Evolutionary conservation across 495 filamentous ascomycete genomes (phyloP).

Genomic region (Bombardia bombarda): DNA sequence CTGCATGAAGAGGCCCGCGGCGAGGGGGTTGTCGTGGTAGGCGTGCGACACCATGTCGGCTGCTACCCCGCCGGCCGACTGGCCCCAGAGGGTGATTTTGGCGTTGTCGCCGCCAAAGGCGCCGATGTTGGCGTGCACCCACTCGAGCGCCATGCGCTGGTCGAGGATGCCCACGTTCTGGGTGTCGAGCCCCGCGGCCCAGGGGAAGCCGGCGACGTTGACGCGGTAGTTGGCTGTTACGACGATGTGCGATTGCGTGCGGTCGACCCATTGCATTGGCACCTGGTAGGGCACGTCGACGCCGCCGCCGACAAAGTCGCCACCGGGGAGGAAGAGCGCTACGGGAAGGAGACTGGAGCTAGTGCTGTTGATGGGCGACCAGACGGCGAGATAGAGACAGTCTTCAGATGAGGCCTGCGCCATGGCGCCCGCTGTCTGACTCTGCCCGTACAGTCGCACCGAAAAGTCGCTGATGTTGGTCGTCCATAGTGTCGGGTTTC

Average conservation of each 20-base stretch:
- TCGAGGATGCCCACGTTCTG: constrained; percentile 34
- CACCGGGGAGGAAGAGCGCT: constrained; percentile 40
- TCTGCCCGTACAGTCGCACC: constrained; percentile 24
- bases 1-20: constrained; percentile 35
- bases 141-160: constrained; percentile 52
- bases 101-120: constrained; percentile 59
- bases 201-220: constrained; percentile 34
- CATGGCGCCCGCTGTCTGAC: constrained; percentile 21
- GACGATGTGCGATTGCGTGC: constrained; percentile 43
- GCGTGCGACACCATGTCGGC: constrained; percentile 38
- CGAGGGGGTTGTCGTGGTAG: constrained; percentile 38
- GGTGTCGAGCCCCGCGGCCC: constrained; percentile 11
- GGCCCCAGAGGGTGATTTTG: constrained; percentile 50
- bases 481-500: constrained; percentile 24
- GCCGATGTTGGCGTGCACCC: constrained; percentile 61
- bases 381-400: constrained; percentile 48
- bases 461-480: constrained; percentile 27
- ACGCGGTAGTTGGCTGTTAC: constrained; percentile 46
- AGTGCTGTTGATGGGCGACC: constrained; percentile 30
- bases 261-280: constrained; percentile 32
- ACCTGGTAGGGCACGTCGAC: constrained; percentile 36
- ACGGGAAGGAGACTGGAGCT: constrained; percentile 29
- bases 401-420: constrained; percentile 36
- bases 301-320: constrained; percentile 34
- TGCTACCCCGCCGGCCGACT: constrained; percentile 36